Conservation (phyloP, 768 basidiomycete genomes). For the Lentinula sp. region DNA sequence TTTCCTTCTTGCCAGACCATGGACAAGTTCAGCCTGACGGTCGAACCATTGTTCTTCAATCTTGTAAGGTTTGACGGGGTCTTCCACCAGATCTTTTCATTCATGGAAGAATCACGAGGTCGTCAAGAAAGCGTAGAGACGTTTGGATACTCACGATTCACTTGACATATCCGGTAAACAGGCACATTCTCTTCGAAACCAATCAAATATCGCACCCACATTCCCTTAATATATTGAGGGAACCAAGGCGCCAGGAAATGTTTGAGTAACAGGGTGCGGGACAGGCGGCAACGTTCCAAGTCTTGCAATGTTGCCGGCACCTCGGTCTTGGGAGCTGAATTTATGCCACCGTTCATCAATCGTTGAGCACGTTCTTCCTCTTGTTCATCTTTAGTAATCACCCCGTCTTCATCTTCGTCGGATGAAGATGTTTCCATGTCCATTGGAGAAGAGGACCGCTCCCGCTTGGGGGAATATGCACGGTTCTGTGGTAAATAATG, state of each 20-base stretch:
- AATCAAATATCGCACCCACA: conserved; percentile 83
- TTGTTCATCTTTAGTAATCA: conserved; percentile 67
- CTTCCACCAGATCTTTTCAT: conserved; percentile 32
- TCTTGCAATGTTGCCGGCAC: conserved; percentile 49
- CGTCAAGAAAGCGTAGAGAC: background rate
- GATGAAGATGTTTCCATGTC: conserved; percentile 85
- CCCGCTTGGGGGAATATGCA: conserved; percentile 55
- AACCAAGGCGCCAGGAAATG: conserved; percentile 79
- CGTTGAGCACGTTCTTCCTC: conserved; percentile 62
- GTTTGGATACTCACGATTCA: conserved; percentile 53
- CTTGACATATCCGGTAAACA: conserved; percentile 80
- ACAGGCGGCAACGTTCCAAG: conserved; percentile 55
- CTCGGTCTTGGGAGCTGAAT: conserved; percentile 35
- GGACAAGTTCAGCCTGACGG: conserved; percentile 66
- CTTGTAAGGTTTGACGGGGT: conserved; percentile 61
- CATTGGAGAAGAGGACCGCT: conserved; percentile 75
- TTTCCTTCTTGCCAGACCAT: conserved; percentile 56
- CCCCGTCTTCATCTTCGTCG: conserved; percentile 80
- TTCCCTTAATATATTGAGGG: conserved; percentile 75
- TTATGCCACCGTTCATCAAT: conserved; percentile 28
- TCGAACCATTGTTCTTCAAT: conserved; percentile 61
- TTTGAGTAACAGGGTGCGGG: conserved; percentile 66
- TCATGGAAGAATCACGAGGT: conserved; percentile 15
- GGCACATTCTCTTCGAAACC: conserved; percentile 50
- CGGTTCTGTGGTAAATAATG: conserved; percentile 29